Conservation (phyloP, 306 rosid genomes). For the Vigna hirtella region DNA sequence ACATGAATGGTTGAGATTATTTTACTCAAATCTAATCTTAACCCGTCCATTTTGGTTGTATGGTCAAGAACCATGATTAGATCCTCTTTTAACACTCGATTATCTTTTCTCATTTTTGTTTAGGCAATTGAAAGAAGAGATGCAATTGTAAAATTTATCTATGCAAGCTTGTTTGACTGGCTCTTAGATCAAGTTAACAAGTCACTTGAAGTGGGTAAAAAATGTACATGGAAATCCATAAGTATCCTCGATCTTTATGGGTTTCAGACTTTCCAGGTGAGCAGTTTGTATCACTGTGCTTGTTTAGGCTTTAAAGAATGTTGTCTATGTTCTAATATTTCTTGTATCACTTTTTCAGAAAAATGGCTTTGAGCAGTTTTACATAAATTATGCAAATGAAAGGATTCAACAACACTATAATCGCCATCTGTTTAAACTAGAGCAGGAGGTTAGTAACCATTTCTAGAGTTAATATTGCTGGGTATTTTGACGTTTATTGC, state of each 20-base stretch:
- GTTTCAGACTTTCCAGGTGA: constrained; percentile 88
- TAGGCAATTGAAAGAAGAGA: constrained; percentile 86
- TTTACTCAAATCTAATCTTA: not conserved
- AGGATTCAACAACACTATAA: constrained; percentile 95
- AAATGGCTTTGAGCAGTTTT: constrained; percentile 88
- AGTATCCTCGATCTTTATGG: constrained; percentile 85
- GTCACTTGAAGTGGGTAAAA: constrained; percentile 67
- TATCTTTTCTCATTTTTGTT: constrained; percentile 37
- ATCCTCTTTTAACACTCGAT: not conserved
- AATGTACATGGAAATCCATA: constrained; percentile 66
- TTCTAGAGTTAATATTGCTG: constrained; percentile 13
- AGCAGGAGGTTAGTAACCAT: constrained; percentile 77
- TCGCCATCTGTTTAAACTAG: constrained; percentile 85
- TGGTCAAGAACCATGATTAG: not conserved
- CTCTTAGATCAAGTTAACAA: constrained; percentile 81
- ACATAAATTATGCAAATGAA: constrained; percentile 95
- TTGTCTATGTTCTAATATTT: constrained; percentile 39
- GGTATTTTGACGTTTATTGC: constrained; percentile 21
- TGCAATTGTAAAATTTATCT: constrained; percentile 78
- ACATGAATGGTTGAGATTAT: not conserved
- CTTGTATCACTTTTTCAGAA: constrained; percentile 60
- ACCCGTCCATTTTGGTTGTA: not conserved
- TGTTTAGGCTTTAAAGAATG: constrained; percentile 35
- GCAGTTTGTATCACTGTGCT: constrained; percentile 33
- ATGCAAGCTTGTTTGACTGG: constrained; percentile 88